A percentile compares a stretch with the other conserved stretches of the same genome.
Conservation (phyloP, 2,329 filamentous ascomycete genomes). For the Aspergillus brasiliensis region DNA sequence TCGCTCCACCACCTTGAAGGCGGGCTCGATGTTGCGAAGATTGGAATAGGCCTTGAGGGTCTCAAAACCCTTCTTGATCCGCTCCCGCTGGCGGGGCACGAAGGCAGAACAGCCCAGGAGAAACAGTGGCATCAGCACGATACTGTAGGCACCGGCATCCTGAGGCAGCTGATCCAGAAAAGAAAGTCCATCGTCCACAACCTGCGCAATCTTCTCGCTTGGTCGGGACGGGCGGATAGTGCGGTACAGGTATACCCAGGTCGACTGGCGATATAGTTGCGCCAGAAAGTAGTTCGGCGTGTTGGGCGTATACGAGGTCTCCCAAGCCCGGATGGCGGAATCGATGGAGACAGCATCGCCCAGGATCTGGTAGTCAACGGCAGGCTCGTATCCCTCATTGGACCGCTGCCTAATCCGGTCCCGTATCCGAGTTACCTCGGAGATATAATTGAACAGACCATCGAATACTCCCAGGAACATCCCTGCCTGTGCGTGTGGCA, state of each 20-base stretch:
- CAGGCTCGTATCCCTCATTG: slow-evolving; percentile 62
- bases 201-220: slow-evolving; percentile 56
- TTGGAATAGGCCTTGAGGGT: slow-evolving; percentile 58
- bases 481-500: slow-evolving; percentile 58
- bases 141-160: slow-evolving; percentile 58
- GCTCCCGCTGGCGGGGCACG: slow-evolving; percentile 55
- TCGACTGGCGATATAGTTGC: slow-evolving; percentile 63
- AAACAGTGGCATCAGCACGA: slow-evolving; percentile 64
- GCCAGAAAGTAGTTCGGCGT: slow-evolving; percentile 59
- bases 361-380: slow-evolving; percentile 72
- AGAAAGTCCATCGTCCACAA: slow-evolving; percentile 60
- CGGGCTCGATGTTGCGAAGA: slow-evolving; percentile 60
- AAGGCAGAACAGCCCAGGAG: slow-evolving; percentile 64
- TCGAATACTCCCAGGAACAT: slow-evolving; percentile 79
- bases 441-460: slow-evolving; percentile 76
- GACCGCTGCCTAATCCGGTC: slow-evolving; percentile 73
- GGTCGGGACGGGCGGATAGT: slow-evolving; percentile 61
- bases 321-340: slow-evolving; percentile 72
- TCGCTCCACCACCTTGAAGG: slow-evolving; percentile 57
- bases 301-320: slow-evolving; percentile 58
- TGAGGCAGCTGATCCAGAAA: slow-evolving; percentile 59
- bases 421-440: slow-evolving; percentile 75
- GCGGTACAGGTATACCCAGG: slow-evolving; percentile 65
- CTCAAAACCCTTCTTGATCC: slow-evolving; percentile 57
- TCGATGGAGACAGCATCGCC: slow-evolving; percentile 76